Percentiles rank a stretch among this genome's conserved stretches.
Conservation (phyloP, 345 rosid species). For the Populus alba region DNA sequence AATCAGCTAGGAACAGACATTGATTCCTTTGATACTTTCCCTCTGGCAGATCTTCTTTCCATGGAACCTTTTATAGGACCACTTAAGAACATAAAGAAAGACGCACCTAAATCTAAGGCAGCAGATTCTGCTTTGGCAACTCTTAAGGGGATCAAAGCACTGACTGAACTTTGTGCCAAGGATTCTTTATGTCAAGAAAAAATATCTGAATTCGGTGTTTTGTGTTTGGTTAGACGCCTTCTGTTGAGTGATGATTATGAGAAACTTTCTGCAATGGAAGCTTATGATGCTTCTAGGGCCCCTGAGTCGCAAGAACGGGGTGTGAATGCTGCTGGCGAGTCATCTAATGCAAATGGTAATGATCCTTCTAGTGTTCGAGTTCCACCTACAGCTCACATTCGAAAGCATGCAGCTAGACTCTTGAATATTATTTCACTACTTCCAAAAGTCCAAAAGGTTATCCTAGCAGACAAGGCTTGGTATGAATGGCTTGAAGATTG, state of each 20-base stretch:
- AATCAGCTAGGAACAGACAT: slow-evolving; percentile 48
- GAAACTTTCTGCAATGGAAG: slow-evolving; percentile 81
- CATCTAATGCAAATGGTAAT: slow-evolving; percentile 39
- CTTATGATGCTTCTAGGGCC: slow-evolving; percentile 85
- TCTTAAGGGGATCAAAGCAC: slow-evolving; percentile 79
- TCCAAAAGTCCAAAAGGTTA: slow-evolving; percentile 68
- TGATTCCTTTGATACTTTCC: slow-evolving; percentile 52
- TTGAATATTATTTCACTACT: slow-evolving; percentile 77
- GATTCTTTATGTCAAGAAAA: slow-evolving; percentile 67
- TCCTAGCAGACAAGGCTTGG: slow-evolving; percentile 66
- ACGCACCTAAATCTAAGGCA: slow-evolving; percentile 60
- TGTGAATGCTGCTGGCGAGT: slow-evolving; percentile 43
- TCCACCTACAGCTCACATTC: slow-evolving; percentile 83
- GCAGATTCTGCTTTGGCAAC: slow-evolving; percentile 90
- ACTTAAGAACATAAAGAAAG: slow-evolving; percentile 67
- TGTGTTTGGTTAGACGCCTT: slow-evolving; percentile 83
- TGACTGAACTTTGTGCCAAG: slow-evolving; percentile 70
- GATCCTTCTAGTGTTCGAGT: slow-evolving; percentile 65
- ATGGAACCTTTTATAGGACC: slow-evolving; percentile 77
- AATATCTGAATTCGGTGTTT: slow-evolving; percentile 61
- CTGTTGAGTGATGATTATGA: slow-evolving; percentile 86
- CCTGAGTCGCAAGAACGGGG: slow-evolving; percentile 53
- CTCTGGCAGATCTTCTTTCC: slow-evolving; percentile 80
- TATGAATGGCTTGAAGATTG: slow-evolving; percentile 94
- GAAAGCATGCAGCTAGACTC: slow-evolving; percentile 92